Conservation (phyloP, 306 rosid genomes). For the Rosa persica region DNA sequence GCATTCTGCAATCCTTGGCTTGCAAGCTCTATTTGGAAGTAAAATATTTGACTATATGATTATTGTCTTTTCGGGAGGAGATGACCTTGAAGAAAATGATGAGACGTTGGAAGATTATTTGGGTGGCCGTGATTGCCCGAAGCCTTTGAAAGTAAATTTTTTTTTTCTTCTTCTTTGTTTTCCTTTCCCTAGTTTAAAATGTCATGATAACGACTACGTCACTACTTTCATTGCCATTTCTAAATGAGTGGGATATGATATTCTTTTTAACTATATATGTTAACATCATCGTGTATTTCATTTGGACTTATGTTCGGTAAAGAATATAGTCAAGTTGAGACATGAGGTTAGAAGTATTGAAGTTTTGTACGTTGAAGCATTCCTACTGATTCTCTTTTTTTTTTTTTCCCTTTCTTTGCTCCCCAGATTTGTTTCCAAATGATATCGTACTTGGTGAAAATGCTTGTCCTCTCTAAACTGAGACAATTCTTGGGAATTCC, state of each 20-base stretch:
- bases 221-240: not conserved
- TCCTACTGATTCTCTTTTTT: too few relatives aligned
- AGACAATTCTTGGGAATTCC: too few relatives aligned
- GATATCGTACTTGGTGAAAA: too few relatives aligned
- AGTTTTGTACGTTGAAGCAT: too few relatives aligned
- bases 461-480: not conserved
- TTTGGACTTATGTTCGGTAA: not conserved
- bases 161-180: too few relatives aligned
- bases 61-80: slow-evolving; percentile 84
- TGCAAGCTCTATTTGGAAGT: slow-evolving; percentile 71
- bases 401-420: too few relatives aligned
- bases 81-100: slow-evolving; percentile 71
- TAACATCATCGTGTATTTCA: not conserved
- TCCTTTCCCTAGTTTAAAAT: not conserved
- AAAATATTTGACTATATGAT: slow-evolving; percentile 73
- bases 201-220: not conserved
- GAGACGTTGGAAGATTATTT: slow-evolving; percentile 67
- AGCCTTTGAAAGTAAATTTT: slow-evolving; percentile 55
- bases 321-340: not conserved
- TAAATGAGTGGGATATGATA: not conserved
- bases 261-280: not conserved
- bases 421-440: too few relatives aligned
- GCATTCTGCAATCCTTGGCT: slow-evolving; percentile 58
- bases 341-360: too few relatives aligned
- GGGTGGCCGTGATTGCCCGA: slow-evolving; percentile 54